Evolutionary conservation across 176 grass and related monocot species (phyloP), one percentile per base, ranked within the genome.

Genomic region (Aegilops bicornis): DNA sequence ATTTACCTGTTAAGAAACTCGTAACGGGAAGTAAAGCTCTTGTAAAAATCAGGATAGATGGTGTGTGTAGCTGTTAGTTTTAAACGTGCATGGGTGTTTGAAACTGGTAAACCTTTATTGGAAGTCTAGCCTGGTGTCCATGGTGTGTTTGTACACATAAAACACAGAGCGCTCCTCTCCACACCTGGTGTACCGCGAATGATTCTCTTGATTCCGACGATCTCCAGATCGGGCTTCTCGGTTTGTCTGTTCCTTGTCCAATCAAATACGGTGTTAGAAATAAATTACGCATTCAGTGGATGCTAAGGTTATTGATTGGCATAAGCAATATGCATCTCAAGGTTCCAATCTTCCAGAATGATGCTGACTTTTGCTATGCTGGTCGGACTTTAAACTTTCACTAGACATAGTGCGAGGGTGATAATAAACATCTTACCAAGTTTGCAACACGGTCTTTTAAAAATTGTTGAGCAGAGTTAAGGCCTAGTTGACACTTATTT

Each of bases 91-190:
- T 42, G 40, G 40, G 8, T 42, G 40, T 42, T 42, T 42, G 40
- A 42, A 42, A 42, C 40, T 42, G 40, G 40, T 42, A 42, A 11
- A 42, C 40, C 40, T 42, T 42, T 42, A 42, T 42, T 42, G 40
- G 40, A 42, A 42, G 40, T 42, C 40, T 42, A 42, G 40, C 1
- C 90, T 86, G 0, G 74, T 86, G 65, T 95, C 93, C 15, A 95
- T 94, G 47, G 94, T 42, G 40, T 94, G 83, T 98, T 91, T 90
- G 94, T 98, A 78, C 96, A 98, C 86, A 94, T 86, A 76, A 91
- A 92, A 42, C 93, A 91, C 10, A 98, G 64, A 47, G 37, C 17
- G 25, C 86, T 47, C 79, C 93, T 92, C 52, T 95, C 90, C 35
- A 43, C 54, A 47, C 84, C 50, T 4, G 89, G 83, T 35, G 94